Evolutionary conservation across 805 yeast genomes (phyloP), one percentile per base, ranked within the genome.

Genomic region (Starmerella sp.): DNA sequence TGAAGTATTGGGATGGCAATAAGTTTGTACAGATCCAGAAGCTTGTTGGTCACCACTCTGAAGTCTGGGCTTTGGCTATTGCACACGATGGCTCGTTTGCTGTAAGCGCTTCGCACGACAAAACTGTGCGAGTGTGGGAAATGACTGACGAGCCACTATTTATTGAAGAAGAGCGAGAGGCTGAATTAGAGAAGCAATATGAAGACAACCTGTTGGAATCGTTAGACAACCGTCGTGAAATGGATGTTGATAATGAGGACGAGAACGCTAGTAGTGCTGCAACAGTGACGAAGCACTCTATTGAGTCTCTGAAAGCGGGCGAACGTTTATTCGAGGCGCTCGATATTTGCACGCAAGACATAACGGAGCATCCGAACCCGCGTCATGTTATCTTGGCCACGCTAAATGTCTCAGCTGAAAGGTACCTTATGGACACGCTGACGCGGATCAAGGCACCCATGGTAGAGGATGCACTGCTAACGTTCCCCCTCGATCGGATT

Each of bases 1-100:
- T 93, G 54, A 93, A 93, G 70, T 89, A 88, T 69, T 93, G 99
- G 99, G 99, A 93, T 69, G 99, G 97, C 61, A 95, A 86, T 64
- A 93, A 93, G 70, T 93, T 93, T 69, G 96, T 87, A 63, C 86
- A 91, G 69, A 81, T 93, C 58, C 97, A 93, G 69, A 86, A 84
- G 64, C 74, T 93, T 35, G 78, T 80, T 8, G 90, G 84, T 5
- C 97, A 93, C 68, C 95, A 88, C 56, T 78, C 88, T 55, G 97
- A 93, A 71, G 95, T 93, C 29, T 93, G 97, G 98, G 79, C 88
- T 41, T 67, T 93, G 49, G 84, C 90, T n/a, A 77, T 91, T 15
- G 81, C 95, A 57, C 69, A 71, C 30, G 65, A 67, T 32, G 96
- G 95, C 2, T 71, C 77, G 22, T 81, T 81, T 63, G 79, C 88